These are phyloP conservation scores for Dioszegia hungarica DNA, from an alignment of 768 basidiomycete genomes.

Conservation along the genomic window DNA sequence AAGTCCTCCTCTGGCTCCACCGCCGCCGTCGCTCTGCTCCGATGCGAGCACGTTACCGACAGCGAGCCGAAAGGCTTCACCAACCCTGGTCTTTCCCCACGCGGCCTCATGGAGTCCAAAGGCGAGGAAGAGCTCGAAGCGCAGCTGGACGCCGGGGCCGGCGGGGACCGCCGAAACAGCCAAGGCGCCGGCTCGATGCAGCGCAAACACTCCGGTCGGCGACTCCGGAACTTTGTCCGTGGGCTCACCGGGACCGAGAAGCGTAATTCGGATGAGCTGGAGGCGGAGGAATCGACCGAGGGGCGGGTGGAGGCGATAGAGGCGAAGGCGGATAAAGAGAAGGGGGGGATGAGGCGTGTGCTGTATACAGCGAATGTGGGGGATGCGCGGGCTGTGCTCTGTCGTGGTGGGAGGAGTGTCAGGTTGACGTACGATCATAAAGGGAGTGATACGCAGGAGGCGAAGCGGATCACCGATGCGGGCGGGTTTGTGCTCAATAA, in stretches of 20 bases:
- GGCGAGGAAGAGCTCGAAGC: conserved; percentile 46
- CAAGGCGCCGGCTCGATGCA: conserved; percentile 20
- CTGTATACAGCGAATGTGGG: conserved; percentile 95
- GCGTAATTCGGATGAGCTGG: conserved; percentile 6
- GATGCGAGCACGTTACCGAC: conserved; percentile 67
- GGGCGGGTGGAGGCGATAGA: conserved; percentile 51
- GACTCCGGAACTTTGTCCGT: conserved; percentile 44
- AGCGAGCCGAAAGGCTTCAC: conserved; percentile 33
- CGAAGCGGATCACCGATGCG: conserved; percentile 93
- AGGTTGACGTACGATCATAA: conserved; percentile 98
- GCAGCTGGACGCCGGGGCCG: conserved; percentile 15
- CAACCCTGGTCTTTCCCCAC: conserved; percentile 33
- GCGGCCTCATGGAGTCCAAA: conserved; percentile 44
- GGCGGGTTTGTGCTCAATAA: conserved; percentile 99
- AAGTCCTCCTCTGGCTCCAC: conserved; percentile 97
- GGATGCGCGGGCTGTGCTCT: conserved; percentile 90
- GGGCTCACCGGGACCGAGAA: conserved; percentile 25
- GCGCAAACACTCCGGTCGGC: conserved; percentile 25
- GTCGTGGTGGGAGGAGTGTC: conserved; percentile 79
- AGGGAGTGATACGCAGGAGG: conserved; percentile 93
- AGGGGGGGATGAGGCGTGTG: conserved; percentile 59
- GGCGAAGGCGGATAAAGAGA: conserved; percentile 53
- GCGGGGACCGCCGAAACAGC: conserved; percentile 19
- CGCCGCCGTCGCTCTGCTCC: conserved; percentile 89
- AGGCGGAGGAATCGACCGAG: conserved; percentile 16